phyloP scores from a whole-genome alignment of 2,329 filamentous ascomycete species.

The Gaeumannomyces tritici region DNA sequence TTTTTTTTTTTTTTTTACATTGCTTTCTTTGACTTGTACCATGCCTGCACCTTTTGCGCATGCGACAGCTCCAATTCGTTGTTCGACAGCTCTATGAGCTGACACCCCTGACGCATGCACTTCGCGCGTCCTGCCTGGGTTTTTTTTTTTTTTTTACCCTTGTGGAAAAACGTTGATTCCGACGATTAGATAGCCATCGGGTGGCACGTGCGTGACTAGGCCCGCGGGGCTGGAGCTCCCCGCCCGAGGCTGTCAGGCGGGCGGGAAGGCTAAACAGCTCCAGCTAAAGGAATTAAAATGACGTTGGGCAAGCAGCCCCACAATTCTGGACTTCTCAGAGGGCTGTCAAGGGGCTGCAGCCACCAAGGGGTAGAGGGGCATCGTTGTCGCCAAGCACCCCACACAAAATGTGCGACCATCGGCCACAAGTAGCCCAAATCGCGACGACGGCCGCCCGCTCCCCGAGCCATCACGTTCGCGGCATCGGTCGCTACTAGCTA shows the following conservation, averaged over 20 bases:
- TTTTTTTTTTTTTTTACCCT: neutral
- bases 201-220: neutral
- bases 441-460: neutral
- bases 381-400: neutral
- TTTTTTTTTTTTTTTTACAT: neutral
- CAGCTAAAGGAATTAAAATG: neutral
- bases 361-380: neutral
- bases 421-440: neutral
- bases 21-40: neutral
- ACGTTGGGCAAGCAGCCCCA: neutral
- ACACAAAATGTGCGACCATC: neutral
- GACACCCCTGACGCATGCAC: neutral
- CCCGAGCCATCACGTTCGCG: neutral
- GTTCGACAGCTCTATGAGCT: neutral
- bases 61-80: neutral
- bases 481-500: neutral
- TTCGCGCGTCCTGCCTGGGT: neutral
- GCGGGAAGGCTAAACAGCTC: neutral
- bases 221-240: neutral
- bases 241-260: neutral
- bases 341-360: neutral
- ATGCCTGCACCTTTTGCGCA: neutral
- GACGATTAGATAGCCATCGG: neutral
- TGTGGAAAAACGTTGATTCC: neutral
- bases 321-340: neutral